A percentile compares a stretch with the other conserved stretches of the same genome.
Conservation (phyloP, 1,139 yeast species). For the Protomyces lactucae-debilis region DNA sequence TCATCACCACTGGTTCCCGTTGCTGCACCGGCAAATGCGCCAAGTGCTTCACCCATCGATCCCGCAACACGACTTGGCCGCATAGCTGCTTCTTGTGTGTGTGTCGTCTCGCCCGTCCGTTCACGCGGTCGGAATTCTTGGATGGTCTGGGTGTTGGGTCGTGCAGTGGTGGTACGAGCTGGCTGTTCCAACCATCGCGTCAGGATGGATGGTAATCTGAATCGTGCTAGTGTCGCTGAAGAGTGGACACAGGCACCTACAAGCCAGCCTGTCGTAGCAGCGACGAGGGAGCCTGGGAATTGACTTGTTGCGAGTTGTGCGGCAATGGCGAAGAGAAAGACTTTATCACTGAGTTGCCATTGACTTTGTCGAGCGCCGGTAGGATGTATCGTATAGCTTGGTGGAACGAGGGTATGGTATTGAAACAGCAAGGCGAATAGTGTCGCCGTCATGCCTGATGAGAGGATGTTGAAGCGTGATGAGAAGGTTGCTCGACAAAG, state of each 20-base stretch:
- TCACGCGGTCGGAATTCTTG: background rate
- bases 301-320: slow-evolving; percentile 52
- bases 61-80: background rate
- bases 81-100: background rate
- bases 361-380: background rate
- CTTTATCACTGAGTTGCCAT: slow-evolving; percentile 48
- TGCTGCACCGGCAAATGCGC: background rate
- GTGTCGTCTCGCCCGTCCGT: background rate
- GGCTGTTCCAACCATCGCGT: background rate
- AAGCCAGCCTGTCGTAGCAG: slow-evolving; percentile 54
- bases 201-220: background rate
- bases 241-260: slow-evolving; percentile 49
- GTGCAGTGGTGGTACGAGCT: background rate
- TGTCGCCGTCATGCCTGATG: slow-evolving; percentile 62
- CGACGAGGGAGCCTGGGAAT: slow-evolving; percentile 45
- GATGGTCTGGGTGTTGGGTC: background rate
- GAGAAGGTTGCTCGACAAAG: background rate
- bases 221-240: background rate
- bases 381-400: slow-evolving; percentile 45
- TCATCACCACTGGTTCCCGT: background rate
- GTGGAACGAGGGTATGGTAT: slow-evolving; percentile 56
- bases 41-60: background rate
- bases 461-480: slow-evolving; percentile 35
- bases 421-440: slow-evolving; percentile 57
- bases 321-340: slow-evolving; percentile 52